These are phyloP conservation scores for Haplosporangium sp. DNA, from an alignment of 371 early-diverging fungal genomes.

Conservation along the genomic window DNA sequence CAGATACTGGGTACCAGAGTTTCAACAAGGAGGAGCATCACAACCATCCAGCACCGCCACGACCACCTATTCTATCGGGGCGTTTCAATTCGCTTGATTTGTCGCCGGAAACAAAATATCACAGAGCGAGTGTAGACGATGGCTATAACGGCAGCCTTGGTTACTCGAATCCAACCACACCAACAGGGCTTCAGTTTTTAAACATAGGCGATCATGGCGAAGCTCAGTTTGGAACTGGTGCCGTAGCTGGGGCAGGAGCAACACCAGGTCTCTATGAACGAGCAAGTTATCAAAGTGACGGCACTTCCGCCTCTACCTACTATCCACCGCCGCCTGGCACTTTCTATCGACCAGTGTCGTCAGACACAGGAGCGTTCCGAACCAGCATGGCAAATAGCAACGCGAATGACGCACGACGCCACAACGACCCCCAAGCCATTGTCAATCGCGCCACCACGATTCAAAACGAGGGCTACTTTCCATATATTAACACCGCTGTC, in stretches of 20 bases:
- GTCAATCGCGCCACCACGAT: neutral
- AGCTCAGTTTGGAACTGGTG: neutral
- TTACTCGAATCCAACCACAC: constrained; percentile 21
- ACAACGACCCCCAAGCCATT: constrained; percentile 21
- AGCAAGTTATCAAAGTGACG: constrained; percentile 20
- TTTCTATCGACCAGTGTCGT: neutral
- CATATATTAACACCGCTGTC: neutral
- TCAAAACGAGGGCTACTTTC: constrained; percentile 4
- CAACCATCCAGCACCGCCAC: neutral
- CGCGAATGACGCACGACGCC: neutral
- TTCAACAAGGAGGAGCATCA: neutral
- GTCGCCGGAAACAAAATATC: neutral
- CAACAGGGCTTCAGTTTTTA: constrained; percentile 23
- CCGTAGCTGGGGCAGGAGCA: neutral
- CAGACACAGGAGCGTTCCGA: constrained; percentile 1
- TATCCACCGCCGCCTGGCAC: constrained; percentile 23
- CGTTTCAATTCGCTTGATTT: constrained; percentile 6
- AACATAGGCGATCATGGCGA: constrained; percentile 6
- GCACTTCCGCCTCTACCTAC: constrained; percentile 10
- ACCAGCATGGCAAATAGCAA: neutral
- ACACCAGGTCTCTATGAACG: neutral
- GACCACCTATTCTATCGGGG: constrained; percentile 5
- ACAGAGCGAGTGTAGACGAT: neutral
- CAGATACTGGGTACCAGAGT: neutral
- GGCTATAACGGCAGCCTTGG: constrained; percentile 4